A percentile compares a stretch with the other conserved stretches of the same genome.
Evolutionary conservation across 805 yeast genomes (phyloP).

Genomic region (Clavispora santaluciae): DNA sequence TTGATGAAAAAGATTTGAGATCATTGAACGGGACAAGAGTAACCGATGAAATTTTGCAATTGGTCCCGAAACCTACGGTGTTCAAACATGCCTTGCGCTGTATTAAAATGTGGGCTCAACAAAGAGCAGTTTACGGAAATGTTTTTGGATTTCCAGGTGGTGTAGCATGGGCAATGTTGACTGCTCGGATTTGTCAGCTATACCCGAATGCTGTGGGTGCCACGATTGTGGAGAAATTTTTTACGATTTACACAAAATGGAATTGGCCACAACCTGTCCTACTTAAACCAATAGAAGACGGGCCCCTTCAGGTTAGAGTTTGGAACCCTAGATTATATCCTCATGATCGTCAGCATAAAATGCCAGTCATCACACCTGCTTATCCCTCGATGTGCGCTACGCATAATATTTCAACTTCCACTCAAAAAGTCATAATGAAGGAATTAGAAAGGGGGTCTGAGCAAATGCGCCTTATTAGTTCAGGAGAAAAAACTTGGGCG

Average conservation of each 20-base stretch:
- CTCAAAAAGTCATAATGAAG: slow-evolving; percentile 73
- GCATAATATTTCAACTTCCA: slow-evolving; percentile 86
- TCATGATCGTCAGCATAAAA: slow-evolving; percentile 81
- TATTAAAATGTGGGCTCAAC: slow-evolving; percentile 94
- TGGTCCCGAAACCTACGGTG: slow-evolving; percentile 90
- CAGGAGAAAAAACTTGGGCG: slow-evolving; percentile 65
- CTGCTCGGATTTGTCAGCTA: slow-evolving; percentile 94
- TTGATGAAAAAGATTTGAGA: slow-evolving; percentile 88
- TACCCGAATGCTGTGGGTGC: slow-evolving; percentile 96
- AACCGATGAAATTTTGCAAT: slow-evolving; percentile 83
- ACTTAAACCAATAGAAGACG: slow-evolving; percentile 90
- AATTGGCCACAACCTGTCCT: slow-evolving; percentile 98
- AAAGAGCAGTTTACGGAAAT: slow-evolving; percentile 90
- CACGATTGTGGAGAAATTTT: slow-evolving; percentile 83
- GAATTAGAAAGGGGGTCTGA: slow-evolving; percentile 77
- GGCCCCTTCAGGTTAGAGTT: slow-evolving; percentile 90
- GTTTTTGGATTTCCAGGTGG: slow-evolving; percentile 99
- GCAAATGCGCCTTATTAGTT: slow-evolving; percentile 61
- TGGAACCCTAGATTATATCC: slow-evolving; percentile 95
- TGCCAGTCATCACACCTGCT: slow-evolving; percentile 99
- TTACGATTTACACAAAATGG: slow-evolving; percentile 84
- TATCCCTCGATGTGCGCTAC: slow-evolving; percentile 99
- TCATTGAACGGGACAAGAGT: slow-evolving; percentile 95
- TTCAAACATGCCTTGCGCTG: slow-evolving; percentile 91
- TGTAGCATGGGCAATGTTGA: slow-evolving; percentile 99